phyloP scores from a whole-genome alignment of 305 asterid genomes.

The Ilex paraguariensis region DNA sequence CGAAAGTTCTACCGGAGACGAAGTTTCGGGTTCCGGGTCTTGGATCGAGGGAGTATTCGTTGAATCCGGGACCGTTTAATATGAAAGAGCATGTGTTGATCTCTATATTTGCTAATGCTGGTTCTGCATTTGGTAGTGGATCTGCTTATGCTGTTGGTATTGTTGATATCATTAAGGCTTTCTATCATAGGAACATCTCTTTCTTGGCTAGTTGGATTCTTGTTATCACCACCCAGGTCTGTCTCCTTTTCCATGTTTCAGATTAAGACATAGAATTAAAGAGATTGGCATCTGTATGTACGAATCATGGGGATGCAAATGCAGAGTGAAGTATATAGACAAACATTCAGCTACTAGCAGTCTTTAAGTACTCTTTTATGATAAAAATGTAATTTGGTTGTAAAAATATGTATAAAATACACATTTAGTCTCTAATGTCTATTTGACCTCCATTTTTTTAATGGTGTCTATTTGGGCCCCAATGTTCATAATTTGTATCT shows the following conservation, averaged over 20 bases:
- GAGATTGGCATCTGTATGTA: too few species aligned
- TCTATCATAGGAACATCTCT: constrained; percentile 30
- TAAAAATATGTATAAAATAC: not conserved
- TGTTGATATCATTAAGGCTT: constrained; percentile 29
- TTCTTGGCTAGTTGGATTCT: constrained; percentile 43
- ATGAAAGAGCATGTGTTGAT: constrained; percentile 38
- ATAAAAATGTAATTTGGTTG: too few species aligned
- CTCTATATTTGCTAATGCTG: constrained; percentile 37
- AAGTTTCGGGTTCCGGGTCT: constrained; percentile 20
- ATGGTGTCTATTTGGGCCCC: too few species aligned
- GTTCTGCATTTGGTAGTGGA: constrained; percentile 29
- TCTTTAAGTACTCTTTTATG: too few species aligned
- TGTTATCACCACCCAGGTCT: constrained; percentile 72
- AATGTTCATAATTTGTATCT: too few species aligned
- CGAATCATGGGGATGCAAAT: too few species aligned
- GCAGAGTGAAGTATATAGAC: too few species aligned
- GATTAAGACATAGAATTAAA: too few species aligned
- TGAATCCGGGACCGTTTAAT: constrained; percentile 43
- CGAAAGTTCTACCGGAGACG: constrained; percentile 20
- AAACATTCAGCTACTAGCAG: too few species aligned
- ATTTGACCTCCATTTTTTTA: too few species aligned
- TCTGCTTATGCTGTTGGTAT: constrained; percentile 36
- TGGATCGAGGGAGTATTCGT: constrained; percentile 18
- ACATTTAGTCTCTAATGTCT: too few species aligned
- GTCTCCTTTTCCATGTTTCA: not conserved